Conservation (phyloP, 176 grass and related monocot species). For the Triticum monococcum region DNA sequence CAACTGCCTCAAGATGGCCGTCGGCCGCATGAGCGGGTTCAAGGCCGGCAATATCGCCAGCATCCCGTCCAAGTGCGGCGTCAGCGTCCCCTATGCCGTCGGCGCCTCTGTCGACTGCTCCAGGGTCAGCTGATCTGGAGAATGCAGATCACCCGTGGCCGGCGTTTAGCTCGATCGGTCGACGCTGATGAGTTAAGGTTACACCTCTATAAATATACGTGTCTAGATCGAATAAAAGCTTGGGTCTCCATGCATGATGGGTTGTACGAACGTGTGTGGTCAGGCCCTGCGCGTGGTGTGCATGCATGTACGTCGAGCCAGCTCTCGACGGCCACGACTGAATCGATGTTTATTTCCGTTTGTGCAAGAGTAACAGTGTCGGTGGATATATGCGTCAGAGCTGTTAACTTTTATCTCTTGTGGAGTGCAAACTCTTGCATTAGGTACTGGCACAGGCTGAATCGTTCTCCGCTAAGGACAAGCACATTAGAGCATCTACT, state of each 20-base stretch:
- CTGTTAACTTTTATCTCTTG: too few species aligned
- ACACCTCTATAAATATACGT: not conserved
- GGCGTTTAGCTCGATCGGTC: not conserved
- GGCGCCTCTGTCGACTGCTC: constrained; percentile 54
- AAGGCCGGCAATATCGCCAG: constrained; percentile 28
- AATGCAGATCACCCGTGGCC: not conserved
- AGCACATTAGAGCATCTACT: too few species aligned
- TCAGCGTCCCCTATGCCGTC: constrained; percentile 48
- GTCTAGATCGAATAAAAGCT: not conserved
- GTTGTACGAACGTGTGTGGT: not conserved
- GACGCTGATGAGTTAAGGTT: not conserved
- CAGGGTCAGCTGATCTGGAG: constrained; percentile 9
- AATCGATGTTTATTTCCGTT: too few species aligned
- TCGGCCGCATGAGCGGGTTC: constrained; percentile 1
- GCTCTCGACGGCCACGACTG: too few species aligned
- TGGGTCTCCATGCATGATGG: not conserved
- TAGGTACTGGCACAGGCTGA: too few species aligned
- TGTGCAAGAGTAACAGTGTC: too few species aligned
- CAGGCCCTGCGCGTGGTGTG: too few species aligned
- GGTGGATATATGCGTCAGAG: too few species aligned
- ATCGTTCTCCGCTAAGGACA: too few species aligned
- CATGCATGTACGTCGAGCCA: not conserved
- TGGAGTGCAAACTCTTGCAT: too few species aligned
- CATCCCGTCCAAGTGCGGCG: constrained; percentile 53
- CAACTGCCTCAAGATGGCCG: constrained; percentile 38